Percentiles rank a stretch among this genome's conserved stretches.
Conservation (phyloP, 129 eudicot species). For the Erigeron canadensis region DNA sequence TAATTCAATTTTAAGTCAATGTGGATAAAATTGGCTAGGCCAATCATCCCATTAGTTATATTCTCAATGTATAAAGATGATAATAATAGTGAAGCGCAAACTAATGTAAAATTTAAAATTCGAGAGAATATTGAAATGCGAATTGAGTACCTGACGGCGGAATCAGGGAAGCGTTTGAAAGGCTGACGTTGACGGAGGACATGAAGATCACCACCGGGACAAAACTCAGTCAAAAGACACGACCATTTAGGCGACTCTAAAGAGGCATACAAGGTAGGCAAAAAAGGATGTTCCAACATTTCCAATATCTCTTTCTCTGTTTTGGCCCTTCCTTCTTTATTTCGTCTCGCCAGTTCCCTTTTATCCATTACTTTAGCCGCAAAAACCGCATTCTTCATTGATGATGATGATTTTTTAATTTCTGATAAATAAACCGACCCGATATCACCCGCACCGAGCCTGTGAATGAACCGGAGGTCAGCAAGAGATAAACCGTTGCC, state of each 20-base stretch:
- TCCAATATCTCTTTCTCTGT: slow-evolving; percentile 67
- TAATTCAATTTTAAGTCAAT: too few relatives aligned
- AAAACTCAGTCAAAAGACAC: slow-evolving; percentile 76
- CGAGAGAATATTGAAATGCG: slow-evolving; percentile 18
- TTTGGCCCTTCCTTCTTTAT: slow-evolving; percentile 71
- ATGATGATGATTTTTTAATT: slow-evolving; percentile 31
- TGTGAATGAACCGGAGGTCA: slow-evolving; percentile 39
- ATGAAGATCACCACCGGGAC: slow-evolving; percentile 95
- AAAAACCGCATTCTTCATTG: slow-evolving; percentile 40
- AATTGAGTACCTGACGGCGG: slow-evolving; percentile 93
- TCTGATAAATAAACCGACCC: slow-evolving; percentile 43
- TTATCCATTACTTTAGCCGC: slow-evolving; percentile 93
- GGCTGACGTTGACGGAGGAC: slow-evolving; percentile 93
- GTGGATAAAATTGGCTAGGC: too few relatives aligned
- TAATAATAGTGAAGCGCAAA: neutral
- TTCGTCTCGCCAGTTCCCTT: slow-evolving; percentile 61
- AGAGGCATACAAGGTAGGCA: slow-evolving; percentile 67
- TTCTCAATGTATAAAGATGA: neutral
- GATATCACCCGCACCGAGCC: slow-evolving; percentile 41
- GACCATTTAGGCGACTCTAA: slow-evolving; percentile 71
- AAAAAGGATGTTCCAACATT: slow-evolving; percentile 79
- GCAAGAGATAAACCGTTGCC: slow-evolving; percentile 9
- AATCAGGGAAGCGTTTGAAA: slow-evolving; percentile 67
- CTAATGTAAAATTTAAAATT: slow-evolving; percentile 12
- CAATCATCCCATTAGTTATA: neutral